A percentile compares a stretch with the other conserved stretches of the same genome.
Evolutionary conservation across 768 basidiomycete species (phyloP).

Genomic region (Termitomyces sp.): DNA sequence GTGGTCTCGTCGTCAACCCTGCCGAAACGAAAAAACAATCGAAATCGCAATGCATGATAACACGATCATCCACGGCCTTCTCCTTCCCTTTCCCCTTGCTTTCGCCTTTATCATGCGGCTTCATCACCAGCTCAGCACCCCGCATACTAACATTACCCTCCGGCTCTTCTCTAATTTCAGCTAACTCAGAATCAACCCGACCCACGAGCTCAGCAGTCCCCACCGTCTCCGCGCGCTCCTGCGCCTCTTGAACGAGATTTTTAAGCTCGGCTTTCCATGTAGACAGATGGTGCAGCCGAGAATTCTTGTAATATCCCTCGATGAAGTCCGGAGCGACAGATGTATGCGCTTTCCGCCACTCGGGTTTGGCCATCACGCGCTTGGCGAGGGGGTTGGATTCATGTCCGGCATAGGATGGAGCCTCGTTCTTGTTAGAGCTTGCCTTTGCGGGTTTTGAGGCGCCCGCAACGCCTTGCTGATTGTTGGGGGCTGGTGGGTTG

Average conservation of each 20-base stretch:
- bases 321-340: constrained; percentile 84
- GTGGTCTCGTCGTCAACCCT: constrained; percentile 73
- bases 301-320: constrained; percentile 78
- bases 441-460: neutral
- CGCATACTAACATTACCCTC: constrained; percentile 43
- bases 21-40: constrained; percentile 97
- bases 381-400: constrained; percentile 68
- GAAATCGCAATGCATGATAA: constrained; percentile 93
- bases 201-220: constrained; percentile 20
- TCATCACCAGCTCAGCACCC: constrained; percentile 42
- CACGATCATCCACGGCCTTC: constrained; percentile 49
- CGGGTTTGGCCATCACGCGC: constrained; percentile 75
- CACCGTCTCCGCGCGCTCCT: constrained; percentile 54
- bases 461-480: neutral
- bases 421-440: neutral
- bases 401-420: constrained; percentile 64
- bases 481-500: neutral
- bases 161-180: neutral
- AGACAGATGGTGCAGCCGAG: constrained; percentile 87
- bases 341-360: constrained; percentile 87
- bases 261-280: constrained; percentile 91
- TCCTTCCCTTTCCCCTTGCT: constrained; percentile 56
- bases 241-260: constrained; percentile 72
- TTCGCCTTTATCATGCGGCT: constrained; percentile 43
- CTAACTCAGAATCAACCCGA: constrained; percentile 24